Evolutionary conservation across 208 protist genomes (phyloP).

Genomic region (Leishmania lainsoni): DNA sequence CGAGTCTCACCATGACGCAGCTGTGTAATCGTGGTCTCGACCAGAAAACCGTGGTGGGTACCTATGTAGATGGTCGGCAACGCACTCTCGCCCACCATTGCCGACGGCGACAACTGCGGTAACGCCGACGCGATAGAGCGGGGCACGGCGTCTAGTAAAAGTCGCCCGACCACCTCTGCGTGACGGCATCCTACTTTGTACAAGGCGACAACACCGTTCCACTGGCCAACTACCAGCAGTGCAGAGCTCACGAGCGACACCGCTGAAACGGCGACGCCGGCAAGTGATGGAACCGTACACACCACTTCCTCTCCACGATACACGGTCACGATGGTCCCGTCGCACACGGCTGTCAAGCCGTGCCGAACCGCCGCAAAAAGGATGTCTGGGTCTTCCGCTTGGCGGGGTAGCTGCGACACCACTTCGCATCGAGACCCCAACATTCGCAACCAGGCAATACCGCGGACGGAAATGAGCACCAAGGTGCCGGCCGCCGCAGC

Average conservation of each 20-base stretch:
- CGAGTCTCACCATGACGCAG: slow-evolving; percentile 17
- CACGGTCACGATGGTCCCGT: slow-evolving; percentile 12
- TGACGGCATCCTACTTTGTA: slow-evolving; percentile 7
- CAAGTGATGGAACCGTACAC: not conserved
- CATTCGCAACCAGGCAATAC: slow-evolving; percentile 18
- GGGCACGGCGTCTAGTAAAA: slow-evolving; percentile 33
- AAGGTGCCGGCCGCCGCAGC: slow-evolving; percentile 7
- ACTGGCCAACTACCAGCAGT: slow-evolving; percentile 18
- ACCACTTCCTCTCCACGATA: slow-evolving; percentile 14
- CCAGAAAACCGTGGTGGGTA: slow-evolving; percentile 31
- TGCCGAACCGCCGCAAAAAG: slow-evolving; percentile 15
- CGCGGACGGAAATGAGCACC: slow-evolving; percentile 17
- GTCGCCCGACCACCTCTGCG: slow-evolving; percentile 5
- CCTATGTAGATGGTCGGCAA: slow-evolving; percentile 26
- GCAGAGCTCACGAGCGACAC: slow-evolving; percentile 12
- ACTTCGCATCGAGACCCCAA: slow-evolving; percentile 4
- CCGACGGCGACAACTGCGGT: not conserved
- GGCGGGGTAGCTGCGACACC: slow-evolving; percentile 15
- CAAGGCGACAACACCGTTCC: slow-evolving; percentile 25
- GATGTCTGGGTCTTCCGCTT: slow-evolving; percentile 4
- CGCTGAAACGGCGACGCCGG: slow-evolving; percentile 18
- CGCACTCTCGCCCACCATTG: not conserved
- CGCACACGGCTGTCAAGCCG: slow-evolving; percentile 21
- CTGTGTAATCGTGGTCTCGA: slow-evolving; percentile 29
- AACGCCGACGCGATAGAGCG: slow-evolving; percentile 27